Evolutionary conservation across 805 yeast genomes (phyloP).

Genomic region (Ogataea glucozyma): DNA sequence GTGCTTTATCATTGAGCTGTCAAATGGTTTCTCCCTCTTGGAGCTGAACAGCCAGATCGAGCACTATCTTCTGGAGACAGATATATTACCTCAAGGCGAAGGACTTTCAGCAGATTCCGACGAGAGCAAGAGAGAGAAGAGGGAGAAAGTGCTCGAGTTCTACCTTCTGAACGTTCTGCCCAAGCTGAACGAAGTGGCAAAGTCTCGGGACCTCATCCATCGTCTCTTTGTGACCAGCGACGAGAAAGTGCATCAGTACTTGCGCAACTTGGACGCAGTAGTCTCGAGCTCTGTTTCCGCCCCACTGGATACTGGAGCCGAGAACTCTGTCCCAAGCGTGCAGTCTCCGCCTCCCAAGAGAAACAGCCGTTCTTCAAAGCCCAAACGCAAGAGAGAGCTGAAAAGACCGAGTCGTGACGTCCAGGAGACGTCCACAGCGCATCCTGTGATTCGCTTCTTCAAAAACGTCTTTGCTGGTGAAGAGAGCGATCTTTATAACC

Average conservation of each 20-base stretch:
- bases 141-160: conserved; percentile 26
- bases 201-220: conserved; percentile 23
- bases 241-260: conserved; percentile 14
- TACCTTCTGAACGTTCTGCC: conserved; percentile 30
- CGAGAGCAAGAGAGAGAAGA: conserved; percentile 13
- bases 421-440: not conserved
- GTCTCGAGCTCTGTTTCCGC: no score
- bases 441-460: conserved; percentile 8
- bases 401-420: not conserved
- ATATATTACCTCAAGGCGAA: conserved; percentile 23
- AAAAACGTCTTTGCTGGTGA: conserved; percentile 1
- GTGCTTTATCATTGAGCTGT: conserved; percentile 34
- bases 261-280: conserved; percentile 15
- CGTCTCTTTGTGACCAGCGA: conserved; percentile 23
- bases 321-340: no score
- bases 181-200: conserved; percentile 19
- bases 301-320: no score
- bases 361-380: not conserved
- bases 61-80: conserved; percentile 18
- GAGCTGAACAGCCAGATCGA: conserved; percentile 29
- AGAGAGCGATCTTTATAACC: conserved; percentile 6
- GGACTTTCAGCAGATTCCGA: conserved; percentile 10
- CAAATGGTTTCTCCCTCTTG: conserved; percentile 28
- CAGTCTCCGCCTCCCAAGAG: no score
- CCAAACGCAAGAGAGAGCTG: not conserved